Evolutionary conservation across 139 green algal genomes (phyloP).

Genomic region (Nannochloris sp.): DNA sequence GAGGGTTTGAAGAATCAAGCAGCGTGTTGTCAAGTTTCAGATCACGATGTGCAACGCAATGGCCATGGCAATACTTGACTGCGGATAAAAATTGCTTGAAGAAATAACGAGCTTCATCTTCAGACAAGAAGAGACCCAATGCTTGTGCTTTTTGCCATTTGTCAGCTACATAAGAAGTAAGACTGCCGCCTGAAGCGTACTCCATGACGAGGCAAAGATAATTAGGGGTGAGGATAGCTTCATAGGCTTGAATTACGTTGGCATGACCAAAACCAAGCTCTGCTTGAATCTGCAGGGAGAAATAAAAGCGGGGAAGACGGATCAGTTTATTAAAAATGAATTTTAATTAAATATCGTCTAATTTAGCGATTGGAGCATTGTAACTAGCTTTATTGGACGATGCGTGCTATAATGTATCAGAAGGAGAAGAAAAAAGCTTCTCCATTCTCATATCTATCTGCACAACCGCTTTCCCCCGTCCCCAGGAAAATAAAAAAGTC

Average conservation of each 20-base stretch:
- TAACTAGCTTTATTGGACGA: too few relatives aligned
- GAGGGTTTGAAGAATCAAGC: constrained; percentile 58
- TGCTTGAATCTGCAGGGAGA: constrained; percentile 27
- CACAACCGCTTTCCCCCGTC: not conserved
- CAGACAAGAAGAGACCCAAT: constrained; percentile 61
- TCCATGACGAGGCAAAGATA: constrained; percentile 52
- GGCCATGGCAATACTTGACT: constrained; percentile 84
- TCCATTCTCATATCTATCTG: too few relatives aligned
- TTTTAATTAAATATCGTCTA: too few relatives aligned
- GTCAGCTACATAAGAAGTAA: constrained; percentile 58
- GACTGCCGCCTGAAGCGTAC: constrained; percentile 47
- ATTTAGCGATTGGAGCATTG: too few relatives aligned
- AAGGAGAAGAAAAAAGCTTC: constrained; percentile 1
- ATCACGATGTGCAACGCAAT: constrained; percentile 75
- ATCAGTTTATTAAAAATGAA: too few relatives aligned
- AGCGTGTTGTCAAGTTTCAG: constrained; percentile 80
- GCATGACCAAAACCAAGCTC: constrained; percentile 32
- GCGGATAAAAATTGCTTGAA: constrained; percentile 85
- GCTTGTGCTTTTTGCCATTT: constrained; percentile 56
- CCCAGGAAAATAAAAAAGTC: not conserved
- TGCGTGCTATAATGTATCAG: too few relatives aligned
- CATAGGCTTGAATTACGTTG: constrained; percentile 37
- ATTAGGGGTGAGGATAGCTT: constrained; percentile 35
- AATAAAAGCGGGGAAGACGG: not conserved
- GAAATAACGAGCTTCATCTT: constrained; percentile 82